Conservation (phyloP, 495 filamentous ascomycete species). For the Pseudevernia furfuracea region DNA sequence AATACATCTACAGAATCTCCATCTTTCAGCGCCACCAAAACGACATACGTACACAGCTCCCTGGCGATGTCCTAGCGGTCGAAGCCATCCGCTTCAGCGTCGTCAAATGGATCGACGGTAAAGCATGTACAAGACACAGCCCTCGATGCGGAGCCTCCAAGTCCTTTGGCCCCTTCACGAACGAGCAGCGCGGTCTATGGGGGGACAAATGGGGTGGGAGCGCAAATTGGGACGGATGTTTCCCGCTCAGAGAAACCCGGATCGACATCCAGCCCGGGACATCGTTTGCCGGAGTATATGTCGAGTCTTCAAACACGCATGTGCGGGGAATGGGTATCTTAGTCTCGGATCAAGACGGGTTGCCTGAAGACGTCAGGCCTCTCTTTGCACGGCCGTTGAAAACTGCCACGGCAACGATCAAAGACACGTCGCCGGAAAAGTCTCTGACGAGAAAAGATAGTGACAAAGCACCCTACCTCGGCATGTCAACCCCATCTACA, state of each 20-base stretch:
- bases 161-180: conserved; percentile 9
- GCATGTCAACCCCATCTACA: neutral
- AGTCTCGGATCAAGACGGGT: neutral
- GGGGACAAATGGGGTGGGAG: conserved; percentile 1
- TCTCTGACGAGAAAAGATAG: neutral
- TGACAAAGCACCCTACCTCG: neutral
- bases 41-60: neutral
- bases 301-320: conserved; percentile 3
- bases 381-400: neutral
- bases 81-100: conserved; percentile 7
- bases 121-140: neutral
- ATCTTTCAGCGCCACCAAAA: conserved; percentile 5
- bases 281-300: neutral
- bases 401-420: conserved; percentile 1
- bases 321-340: neutral
- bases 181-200: conserved; percentile 12
- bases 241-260: conserved; percentile 2
- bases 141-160: neutral
- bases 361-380: neutral
- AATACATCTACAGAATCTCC: neutral
- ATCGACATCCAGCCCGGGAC: conserved; percentile 1
- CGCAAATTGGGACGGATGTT: conserved; percentile 3
- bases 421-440: neutral
- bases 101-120: conserved; percentile 6
- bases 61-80: conserved; percentile 4